These are phyloP conservation scores for Trichosporon sp. DNA, from an alignment of 1,284 basidiomycete species.

Conservation along the genomic window DNA sequence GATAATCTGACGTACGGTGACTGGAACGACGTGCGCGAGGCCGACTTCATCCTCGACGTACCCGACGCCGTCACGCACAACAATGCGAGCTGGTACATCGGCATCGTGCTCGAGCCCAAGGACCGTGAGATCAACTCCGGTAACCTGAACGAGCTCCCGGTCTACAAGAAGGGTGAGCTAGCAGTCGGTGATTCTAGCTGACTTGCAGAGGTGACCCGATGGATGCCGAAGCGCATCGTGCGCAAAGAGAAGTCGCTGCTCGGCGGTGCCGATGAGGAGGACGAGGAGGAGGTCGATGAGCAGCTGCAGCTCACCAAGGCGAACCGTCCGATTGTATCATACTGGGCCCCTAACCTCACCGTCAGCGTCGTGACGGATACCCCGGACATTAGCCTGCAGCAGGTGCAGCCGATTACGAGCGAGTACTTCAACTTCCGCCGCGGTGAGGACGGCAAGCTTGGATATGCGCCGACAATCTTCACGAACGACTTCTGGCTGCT, in stretches of 20 bases:
- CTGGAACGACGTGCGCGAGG: constrained; percentile 64
- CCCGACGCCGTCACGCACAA: constrained; percentile 69
- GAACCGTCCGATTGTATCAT: constrained; percentile 56
- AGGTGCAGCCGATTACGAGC: constrained; percentile 61
- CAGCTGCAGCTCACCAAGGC: constrained; percentile 19
- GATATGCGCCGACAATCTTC: constrained; percentile 83
- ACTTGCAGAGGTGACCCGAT: constrained; percentile 71
- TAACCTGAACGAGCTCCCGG: constrained; percentile 61
- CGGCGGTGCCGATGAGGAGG: constrained; percentile 54
- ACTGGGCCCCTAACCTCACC: constrained; percentile 83
- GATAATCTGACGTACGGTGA: constrained; percentile 76
- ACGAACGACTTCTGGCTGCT: constrained; percentile 92
- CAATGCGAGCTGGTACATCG: constrained; percentile 73
- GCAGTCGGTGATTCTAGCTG: not conserved
- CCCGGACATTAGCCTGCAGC: constrained; percentile 56
- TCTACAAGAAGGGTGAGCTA: constrained; percentile 70
- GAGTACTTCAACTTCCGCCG: constrained; percentile 55
- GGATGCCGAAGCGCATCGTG: constrained; percentile 65
- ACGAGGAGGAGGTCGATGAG: constrained; percentile 30
- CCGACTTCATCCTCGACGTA: constrained; percentile 64
- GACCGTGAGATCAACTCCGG: constrained; percentile 56
- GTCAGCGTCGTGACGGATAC: constrained; percentile 76
- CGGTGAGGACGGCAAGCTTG: constrained; percentile 33
- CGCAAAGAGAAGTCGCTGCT: constrained; percentile 82
- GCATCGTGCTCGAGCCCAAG: constrained; percentile 68